phyloP scores from a whole-genome alignment of 805 yeast species.

The Nakazawaea wickerhamii region DNA sequence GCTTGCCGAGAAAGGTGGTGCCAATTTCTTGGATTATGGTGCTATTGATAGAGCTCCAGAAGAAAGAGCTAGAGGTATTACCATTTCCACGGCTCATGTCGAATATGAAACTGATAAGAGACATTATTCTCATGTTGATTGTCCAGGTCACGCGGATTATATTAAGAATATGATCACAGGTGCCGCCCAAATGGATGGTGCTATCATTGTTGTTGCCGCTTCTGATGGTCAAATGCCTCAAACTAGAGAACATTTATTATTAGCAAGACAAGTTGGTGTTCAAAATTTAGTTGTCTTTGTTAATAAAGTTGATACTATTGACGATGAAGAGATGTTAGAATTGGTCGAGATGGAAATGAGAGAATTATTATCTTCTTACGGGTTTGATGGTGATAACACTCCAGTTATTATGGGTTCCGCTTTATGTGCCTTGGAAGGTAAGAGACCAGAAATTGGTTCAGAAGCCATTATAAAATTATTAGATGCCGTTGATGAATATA shows the following conservation, averaged over 20 bases:
- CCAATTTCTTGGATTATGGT: slow-evolving; percentile 86
- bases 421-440: slow-evolving; percentile 87
- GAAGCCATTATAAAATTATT: slow-evolving; percentile 78
- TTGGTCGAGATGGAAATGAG: slow-evolving; percentile 99
- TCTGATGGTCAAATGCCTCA: slow-evolving; percentile 99
- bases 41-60: slow-evolving; percentile 97
- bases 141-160: slow-evolving; percentile 99
- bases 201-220: slow-evolving; percentile 98
- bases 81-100: slow-evolving; percentile 96
- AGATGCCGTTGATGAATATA: slow-evolving; percentile 88
- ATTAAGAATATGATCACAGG: slow-evolving; percentile 99
- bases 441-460: slow-evolving; percentile 86
- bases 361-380: slow-evolving; percentile 84
- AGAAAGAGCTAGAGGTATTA: slow-evolving; percentile 99
- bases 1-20: slow-evolving; percentile 83
- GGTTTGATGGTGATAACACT: slow-evolving; percentile 96
- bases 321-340: slow-evolving; percentile 98
- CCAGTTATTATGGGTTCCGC: slow-evolving; percentile 99
- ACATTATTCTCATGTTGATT: slow-evolving; percentile 97
- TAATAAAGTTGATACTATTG: slow-evolving; percentile 96
- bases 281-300: slow-evolving; percentile 96
- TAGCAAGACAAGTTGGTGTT: slow-evolving; percentile 99
- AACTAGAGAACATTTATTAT: slow-evolving; percentile 96
- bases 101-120: slow-evolving; percentile 93
- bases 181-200: slow-evolving; percentile 99